Base-by-base conservation (phyloP, 768 basidiomycete genomes). In the Leccinum broughii region DNA sequence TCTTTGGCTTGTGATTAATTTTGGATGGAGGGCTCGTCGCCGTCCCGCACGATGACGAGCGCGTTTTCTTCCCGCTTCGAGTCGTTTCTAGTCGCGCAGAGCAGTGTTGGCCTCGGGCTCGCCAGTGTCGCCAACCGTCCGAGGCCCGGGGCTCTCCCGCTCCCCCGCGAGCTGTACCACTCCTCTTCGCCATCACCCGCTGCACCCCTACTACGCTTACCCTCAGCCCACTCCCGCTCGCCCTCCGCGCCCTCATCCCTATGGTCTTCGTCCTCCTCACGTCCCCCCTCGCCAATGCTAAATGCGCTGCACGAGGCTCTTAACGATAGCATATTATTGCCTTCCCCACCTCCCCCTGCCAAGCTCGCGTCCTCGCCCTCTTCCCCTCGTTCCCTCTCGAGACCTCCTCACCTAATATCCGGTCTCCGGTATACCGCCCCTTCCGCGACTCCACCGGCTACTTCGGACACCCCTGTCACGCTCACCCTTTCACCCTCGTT, bases 401-500 rank as follows among this genome's bases (percentile, higher is more conserved):
- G 78, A 32, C 77, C 81, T 1, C 85, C 85, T 8, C 80, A 81
- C 8, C 79, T 84, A 56, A 71, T 87, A 55, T 81, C 82, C 66
- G 78, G 69, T 63, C 77, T 88, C 56, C 82, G 86, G 51, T 78
- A 82, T 2, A 84, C 88, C 0, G 79, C 88, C 26, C 88, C 89
- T 26, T 87, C 83, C 7, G 77, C 85, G 6, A 83, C 85, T 1
- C 73, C 88, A 14, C 83, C 86, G 0, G 78, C 13, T 66, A 77
- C 68, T 11, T 65, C 62, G 44, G 64, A 52, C 44, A 61, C 63
- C 7, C 52, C 62, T 7, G 54, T 59, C 58, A 64, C 57, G 24
- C 24, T 24, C 24, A 24, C 24, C 24, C 24, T 26, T 26, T 26
- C 24, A 4, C 24, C 24, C 24, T 8, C 28, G 2, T 71, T 59